phyloP scores from a whole-genome alignment of 2,329 filamentous ascomycete species.

The Hypoxylon sp. region DNA sequence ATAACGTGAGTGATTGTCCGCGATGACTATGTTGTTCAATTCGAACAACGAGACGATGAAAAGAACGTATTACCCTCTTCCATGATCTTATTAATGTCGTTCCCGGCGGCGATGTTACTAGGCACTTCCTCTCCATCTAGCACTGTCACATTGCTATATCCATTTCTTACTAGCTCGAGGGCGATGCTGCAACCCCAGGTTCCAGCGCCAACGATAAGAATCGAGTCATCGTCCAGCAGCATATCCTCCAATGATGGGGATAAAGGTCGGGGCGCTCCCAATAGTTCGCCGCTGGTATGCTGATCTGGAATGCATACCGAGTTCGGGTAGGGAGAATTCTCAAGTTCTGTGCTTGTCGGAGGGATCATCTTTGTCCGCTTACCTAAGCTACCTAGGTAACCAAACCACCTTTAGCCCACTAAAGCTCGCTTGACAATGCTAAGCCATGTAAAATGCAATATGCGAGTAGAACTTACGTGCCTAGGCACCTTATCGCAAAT shows the following conservation, averaged over 20 bases:
- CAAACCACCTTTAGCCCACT: too few species aligned
- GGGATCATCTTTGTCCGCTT: too few species aligned
- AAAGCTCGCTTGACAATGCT: too few species aligned
- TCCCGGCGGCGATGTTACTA: conserved; percentile 44
- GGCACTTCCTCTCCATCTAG: conserved; percentile 43
- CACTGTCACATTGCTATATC: conserved; percentile 45
- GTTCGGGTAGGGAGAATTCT: not conserved
- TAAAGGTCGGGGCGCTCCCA: too few species aligned
- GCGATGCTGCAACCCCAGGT: conserved; percentile 46
- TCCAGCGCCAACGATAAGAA: conserved; percentile 43
- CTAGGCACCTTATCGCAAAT: too few species aligned
- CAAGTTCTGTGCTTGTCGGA: too few species aligned
- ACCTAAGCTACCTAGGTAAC: too few species aligned
- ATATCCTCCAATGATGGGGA: conserved; percentile 1
- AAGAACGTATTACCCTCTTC: conserved; percentile 39
- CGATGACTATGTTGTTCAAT: too few species aligned
- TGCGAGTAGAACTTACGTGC: too few species aligned
- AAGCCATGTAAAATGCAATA: too few species aligned
- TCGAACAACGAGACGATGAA: conserved; percentile 9
- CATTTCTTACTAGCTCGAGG: conserved; percentile 42
- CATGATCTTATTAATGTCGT: conserved; percentile 45
- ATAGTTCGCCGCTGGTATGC: too few species aligned
- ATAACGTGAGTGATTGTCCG: conserved; percentile 37
- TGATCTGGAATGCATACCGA: too few species aligned
- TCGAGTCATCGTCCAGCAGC: conserved; percentile 30